These are phyloP conservation scores for Linum lewisii DNA, from an alignment of 345 rosid genomes.

Conservation along the genomic window DNA sequence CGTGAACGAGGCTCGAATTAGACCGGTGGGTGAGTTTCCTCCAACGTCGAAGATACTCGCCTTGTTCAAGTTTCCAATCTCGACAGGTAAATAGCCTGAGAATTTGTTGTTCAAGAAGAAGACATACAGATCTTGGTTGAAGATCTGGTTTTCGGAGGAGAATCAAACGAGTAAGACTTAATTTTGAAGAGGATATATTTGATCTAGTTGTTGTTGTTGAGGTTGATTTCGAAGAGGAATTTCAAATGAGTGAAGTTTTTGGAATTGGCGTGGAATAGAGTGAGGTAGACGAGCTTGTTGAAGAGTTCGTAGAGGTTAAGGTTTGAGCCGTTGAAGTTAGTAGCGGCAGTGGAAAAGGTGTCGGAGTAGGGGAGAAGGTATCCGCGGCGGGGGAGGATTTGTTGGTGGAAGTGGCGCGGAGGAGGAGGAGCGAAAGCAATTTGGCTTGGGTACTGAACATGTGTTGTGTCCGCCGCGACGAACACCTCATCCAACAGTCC, in stretches of 20 bases:
- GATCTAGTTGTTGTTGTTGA: constrained; percentile 30
- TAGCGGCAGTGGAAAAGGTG: no score
- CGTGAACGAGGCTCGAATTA: constrained; percentile 32
- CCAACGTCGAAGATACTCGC: constrained; percentile 31
- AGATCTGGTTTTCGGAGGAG: constrained; percentile 1
- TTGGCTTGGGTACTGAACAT: no score
- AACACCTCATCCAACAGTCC: no score
- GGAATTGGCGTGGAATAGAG: constrained; percentile 46
- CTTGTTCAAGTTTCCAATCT: constrained; percentile 26
- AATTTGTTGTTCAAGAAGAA: constrained; percentile 15
- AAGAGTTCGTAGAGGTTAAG: constrained; percentile 24
- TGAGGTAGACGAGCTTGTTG: constrained; percentile 37
- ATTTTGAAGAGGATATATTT: no score
- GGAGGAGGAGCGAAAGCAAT: no score
- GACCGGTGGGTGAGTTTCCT: constrained; percentile 31
- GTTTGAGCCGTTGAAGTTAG: constrained; percentile 30
- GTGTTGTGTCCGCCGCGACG: no score
- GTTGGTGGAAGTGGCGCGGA: no score
- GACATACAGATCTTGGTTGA: constrained; percentile 18
- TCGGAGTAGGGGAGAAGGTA: no score
- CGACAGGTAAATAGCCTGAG: constrained; percentile 34
- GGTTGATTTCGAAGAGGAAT: constrained; percentile 32
- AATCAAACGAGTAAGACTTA: no score
- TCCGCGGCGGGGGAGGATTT: no score
- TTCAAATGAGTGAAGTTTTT: constrained; percentile 33